phyloP scores from a whole-genome alignment of 1,139 yeast genomes.

The Pichia sp. region DNA sequence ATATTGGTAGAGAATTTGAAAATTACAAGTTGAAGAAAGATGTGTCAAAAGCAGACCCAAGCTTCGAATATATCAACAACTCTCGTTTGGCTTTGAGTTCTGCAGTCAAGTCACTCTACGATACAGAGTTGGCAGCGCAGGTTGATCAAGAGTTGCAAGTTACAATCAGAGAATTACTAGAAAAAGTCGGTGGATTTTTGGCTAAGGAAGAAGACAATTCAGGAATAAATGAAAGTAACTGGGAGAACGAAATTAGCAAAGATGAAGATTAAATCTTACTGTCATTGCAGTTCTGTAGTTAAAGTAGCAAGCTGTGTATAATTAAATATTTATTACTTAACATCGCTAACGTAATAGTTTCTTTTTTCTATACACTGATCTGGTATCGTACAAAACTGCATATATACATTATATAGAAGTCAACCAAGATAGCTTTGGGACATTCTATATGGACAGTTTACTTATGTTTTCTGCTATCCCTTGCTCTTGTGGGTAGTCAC shows the following conservation, averaged over 20 bases:
- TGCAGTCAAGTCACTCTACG: slow-evolving; percentile 46
- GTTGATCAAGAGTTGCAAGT: slow-evolving; percentile 52
- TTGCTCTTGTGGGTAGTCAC: background rate
- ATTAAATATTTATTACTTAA: background rate
- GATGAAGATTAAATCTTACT: background rate
- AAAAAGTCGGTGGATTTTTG: slow-evolving; percentile 57
- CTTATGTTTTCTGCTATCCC: background rate
- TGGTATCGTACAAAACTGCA: background rate
- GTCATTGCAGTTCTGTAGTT: too few relatives aligned
- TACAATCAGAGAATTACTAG: slow-evolving; percentile 47
- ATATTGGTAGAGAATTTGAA: slow-evolving; percentile 45
- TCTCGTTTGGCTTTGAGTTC: slow-evolving; percentile 53
- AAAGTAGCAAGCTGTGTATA: background rate
- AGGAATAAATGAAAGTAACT: slow-evolving; percentile 35
- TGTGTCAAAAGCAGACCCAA: slow-evolving; percentile 30
- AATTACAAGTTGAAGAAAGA: slow-evolving; percentile 37
- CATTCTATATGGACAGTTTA: slow-evolving; percentile 7
- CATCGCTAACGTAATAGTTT: background rate
- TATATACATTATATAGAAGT: background rate
- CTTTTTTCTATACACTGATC: background rate
- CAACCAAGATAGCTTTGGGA: background rate
- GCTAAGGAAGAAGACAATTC: slow-evolving; percentile 34
- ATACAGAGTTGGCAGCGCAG: slow-evolving; percentile 43
- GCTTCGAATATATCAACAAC: slow-evolving; percentile 39
- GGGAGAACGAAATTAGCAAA: slow-evolving; percentile 39